phyloP scores from a whole-genome alignment of 2,329 filamentous ascomycete genomes.

The Nemania sp. region DNA sequence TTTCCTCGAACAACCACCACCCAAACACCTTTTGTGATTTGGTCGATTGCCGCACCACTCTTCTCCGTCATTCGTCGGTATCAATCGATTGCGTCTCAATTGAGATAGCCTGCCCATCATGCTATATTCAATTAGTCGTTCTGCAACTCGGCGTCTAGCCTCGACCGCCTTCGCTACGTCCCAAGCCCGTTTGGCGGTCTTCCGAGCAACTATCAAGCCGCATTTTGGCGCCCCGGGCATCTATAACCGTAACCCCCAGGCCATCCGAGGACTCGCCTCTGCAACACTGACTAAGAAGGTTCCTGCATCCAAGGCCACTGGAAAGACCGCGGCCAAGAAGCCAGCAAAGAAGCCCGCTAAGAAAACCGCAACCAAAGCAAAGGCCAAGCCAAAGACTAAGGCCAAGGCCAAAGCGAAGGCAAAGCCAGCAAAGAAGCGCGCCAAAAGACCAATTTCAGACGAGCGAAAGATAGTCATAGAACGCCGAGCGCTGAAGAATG shows the following conservation, averaged over 20 bases:
- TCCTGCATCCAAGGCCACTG: constrained; percentile 29
- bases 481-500: constrained; percentile 52
- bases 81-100: neutral
- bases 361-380: constrained; percentile 35
- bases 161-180: constrained; percentile 42
- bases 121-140: constrained; percentile 58
- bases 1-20: neutral
- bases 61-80: neutral
- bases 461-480: constrained; percentile 47
- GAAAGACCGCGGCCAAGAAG: constrained; percentile 42
- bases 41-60: constrained; percentile 1
- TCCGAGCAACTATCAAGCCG: constrained; percentile 31
- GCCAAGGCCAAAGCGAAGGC: constrained; percentile 1
- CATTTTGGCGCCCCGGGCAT: constrained; percentile 20
- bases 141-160: constrained; percentile 53
- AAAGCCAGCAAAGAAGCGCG: neutral
- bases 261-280: constrained; percentile 40
- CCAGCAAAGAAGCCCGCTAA: constrained; percentile 45
- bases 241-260: constrained; percentile 10
- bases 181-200: constrained; percentile 37
- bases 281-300: constrained; percentile 37
- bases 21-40: constrained; percentile 1
- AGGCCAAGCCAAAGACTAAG: constrained; percentile 19
- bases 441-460: constrained; percentile 25
- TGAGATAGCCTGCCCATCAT: constrained; percentile 49